Base-by-base conservation (phyloP, 1,284 basidiomycete genomes). In the Trametes polyzona region DNA sequence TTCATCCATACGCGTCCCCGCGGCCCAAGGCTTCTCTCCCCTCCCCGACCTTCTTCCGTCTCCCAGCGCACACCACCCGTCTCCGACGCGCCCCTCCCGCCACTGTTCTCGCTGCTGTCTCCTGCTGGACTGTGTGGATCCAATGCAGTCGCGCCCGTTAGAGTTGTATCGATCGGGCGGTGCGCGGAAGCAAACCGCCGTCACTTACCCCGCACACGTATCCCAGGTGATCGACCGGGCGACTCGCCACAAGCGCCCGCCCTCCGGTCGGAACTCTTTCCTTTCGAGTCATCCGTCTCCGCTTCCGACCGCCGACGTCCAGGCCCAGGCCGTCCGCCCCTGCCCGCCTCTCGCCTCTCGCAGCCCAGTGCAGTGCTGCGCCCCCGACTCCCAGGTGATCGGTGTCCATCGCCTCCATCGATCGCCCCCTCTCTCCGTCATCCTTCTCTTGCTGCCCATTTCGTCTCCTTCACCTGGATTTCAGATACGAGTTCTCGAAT, bases 131-230 rank as follows among this genome's bases (percentile, higher is more conserved):
- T 27, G 29, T 35, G 21, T 37, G 35, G 40, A 42, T 27, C 32
- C 33, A 19, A 3, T 6, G 26, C 21, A 19, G 24, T 27, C 14
- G 1, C 36, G n/a, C 37, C 19, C 21, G 37, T 39, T 16, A 19
- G 27, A 3, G 30, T 5, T 33, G 24, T 14, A 24, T 24, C 8
- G 30, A 54, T 42, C 44, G 39, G 57, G 52, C 56, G 39, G 56
- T 57, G 52, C 55, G 48, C 49, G 59, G 50, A 56, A 55, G 46
- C 47, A 58, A 55, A 58, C 39, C 49, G 46, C 39, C 48, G 30
- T 26, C 41, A 36, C 16, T 19, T 58, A 51, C 60, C 60, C 60
- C 60, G 53, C 57, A 62, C 19, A 58, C 53, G 57, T 58, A 55
- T 19, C 48, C 50, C 58, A 33, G 43, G 40, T 47, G 54, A 62